A percentile compares a stretch with the other conserved stretches of the same genome.
These are phyloP conservation scores for Salix koriyanagi DNA, from an alignment of 345 rosid genomes.

Conservation along the genomic window DNA sequence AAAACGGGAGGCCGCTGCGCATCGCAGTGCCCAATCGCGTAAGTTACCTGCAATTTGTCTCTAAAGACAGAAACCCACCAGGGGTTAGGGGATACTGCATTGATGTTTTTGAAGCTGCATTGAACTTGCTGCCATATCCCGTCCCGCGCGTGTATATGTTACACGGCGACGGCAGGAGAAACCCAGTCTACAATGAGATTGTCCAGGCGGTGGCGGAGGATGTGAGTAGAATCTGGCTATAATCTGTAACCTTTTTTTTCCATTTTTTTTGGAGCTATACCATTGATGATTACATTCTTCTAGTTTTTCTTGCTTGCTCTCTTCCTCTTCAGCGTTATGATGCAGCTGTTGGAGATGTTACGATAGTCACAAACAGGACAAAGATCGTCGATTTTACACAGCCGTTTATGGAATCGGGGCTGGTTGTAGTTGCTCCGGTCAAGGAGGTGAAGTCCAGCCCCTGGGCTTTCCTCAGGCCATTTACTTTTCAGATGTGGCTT, in stretches of 20 bases:
- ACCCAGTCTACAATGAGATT: conserved; percentile 59
- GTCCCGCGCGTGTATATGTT: conserved; percentile 62
- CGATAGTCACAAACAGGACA: conserved; percentile 30
- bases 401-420: conserved; percentile 38
- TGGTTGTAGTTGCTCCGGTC: conserved; percentile 77
- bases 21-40: conserved; percentile 80
- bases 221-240: conserved; percentile 44
- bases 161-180: conserved; percentile 59
- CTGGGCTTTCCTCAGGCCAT: conserved; percentile 96
- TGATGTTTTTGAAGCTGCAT: conserved; percentile 88
- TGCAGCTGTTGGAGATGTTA: conserved; percentile 33
- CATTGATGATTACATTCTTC: background rate
- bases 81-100: conserved; percentile 84
- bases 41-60: conserved; percentile 49
- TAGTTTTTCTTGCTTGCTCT: conserved; percentile 9
- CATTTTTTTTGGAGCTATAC: background rate
- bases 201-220: conserved; percentile 52
- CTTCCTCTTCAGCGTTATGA: conserved; percentile 29
- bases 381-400: conserved; percentile 30
- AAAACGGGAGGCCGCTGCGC: conserved; percentile 69
- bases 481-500: conserved; percentile 75
- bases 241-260: background rate
- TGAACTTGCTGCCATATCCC: conserved; percentile 76
- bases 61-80: conserved; percentile 53
- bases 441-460: conserved; percentile 66